phyloP scores from a whole-genome alignment of 208 protist genomes.

The Acanthamoeba polyphaga region DNA sequence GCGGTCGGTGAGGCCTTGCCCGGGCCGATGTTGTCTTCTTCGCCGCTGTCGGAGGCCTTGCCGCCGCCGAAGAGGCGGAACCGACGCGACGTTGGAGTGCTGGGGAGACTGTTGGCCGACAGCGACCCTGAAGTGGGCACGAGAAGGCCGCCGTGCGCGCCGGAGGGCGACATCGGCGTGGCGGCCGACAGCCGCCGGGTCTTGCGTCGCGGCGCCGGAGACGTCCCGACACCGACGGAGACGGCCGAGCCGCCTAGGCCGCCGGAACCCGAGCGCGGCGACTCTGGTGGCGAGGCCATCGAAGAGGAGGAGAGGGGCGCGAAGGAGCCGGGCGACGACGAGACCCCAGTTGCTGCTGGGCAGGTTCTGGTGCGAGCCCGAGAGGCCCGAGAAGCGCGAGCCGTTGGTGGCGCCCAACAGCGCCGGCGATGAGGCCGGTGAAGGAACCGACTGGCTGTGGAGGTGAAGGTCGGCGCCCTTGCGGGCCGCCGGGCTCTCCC shows the following conservation, averaged over 20 bases:
- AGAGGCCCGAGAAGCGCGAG: background rate
- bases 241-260: background rate
- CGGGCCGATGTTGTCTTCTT: background rate
- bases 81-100: background rate
- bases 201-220: background rate
- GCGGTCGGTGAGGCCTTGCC: background rate
- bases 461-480: background rate
- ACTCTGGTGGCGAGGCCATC: background rate
- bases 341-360: background rate
- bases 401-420: background rate
- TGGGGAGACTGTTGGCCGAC: background rate
- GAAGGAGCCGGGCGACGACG: background rate
- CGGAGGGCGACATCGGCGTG: background rate
- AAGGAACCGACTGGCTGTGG: background rate
- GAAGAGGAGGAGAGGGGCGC: background rate
- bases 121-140: too few species aligned
- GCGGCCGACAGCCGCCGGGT: background rate
- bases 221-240: background rate
- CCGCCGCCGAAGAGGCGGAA: slow-evolving; percentile 1
- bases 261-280: background rate
- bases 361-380: background rate
- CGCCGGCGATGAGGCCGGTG: slow-evolving; percentile 1
- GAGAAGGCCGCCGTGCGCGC: background rate
- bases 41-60: background rate
- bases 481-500: background rate